phyloP scores from a whole-genome alignment of 208 protist genomes.

The Tetramitus jugosus region DNA sequence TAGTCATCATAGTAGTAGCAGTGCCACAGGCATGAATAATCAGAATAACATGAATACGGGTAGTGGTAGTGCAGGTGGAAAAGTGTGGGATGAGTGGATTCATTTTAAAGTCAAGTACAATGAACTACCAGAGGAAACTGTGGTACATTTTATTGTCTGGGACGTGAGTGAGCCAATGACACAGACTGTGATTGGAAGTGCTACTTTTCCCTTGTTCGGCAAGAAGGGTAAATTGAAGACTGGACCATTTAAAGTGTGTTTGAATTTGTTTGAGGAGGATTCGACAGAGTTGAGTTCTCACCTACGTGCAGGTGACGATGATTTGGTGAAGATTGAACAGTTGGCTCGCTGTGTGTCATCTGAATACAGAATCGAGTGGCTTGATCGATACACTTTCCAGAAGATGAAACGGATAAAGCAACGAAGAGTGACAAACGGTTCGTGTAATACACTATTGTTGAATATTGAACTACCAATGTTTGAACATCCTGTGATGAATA shows the following conservation, averaged over 20 bases:
- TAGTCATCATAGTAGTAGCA: too few species aligned
- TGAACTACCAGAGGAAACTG: background rate
- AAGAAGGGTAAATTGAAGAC: conserved; percentile 2
- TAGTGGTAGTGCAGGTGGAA: too few species aligned
- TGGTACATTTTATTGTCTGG: background rate
- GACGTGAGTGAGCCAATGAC: background rate
- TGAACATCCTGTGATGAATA: conserved; percentile 6
- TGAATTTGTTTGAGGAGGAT: too few species aligned
- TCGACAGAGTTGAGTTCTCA: background rate
- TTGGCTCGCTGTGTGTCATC: background rate
- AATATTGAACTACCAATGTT: conserved; percentile 22
- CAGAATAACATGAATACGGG: too few species aligned
- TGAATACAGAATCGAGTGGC: background rate
- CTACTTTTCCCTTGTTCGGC: conserved; percentile 1
- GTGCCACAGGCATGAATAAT: too few species aligned
- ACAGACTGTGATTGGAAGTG: background rate
- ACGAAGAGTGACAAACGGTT: background rate
- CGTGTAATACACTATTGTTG: too few species aligned
- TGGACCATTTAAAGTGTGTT: background rate
- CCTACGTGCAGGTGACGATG: background rate
- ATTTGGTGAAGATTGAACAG: background rate
- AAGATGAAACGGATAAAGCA: background rate
- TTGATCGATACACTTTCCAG: background rate
- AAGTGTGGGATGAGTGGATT: conserved; percentile 20
- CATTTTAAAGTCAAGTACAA: background rate